Conservation (phyloP, 2,329 filamentous ascomycete species). For the Ophiocordyceps sinensis region DNA sequence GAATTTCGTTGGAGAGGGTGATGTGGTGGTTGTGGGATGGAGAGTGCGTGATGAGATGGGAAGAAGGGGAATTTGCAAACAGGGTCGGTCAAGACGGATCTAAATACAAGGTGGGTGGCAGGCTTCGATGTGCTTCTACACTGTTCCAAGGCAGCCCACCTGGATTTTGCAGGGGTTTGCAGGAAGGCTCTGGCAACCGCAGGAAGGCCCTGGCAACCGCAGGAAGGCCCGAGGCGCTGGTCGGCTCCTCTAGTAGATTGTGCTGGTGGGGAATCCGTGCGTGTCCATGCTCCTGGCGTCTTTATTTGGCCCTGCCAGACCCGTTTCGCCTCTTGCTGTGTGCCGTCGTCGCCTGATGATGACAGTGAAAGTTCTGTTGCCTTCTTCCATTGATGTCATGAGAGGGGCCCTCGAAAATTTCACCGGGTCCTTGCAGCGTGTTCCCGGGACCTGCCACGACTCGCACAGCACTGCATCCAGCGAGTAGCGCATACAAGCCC, state of each 20-base stretch:
- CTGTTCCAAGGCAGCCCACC: constrained; percentile 27
- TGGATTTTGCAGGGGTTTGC: constrained; percentile 17
- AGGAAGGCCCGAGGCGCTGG: constrained; percentile 4
- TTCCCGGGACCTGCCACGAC: constrained; percentile 6
- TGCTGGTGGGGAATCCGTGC: neutral
- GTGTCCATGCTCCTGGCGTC: neutral
- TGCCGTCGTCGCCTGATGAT: constrained; percentile 3
- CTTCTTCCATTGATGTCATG: constrained; percentile 13
- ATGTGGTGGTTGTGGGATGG: neutral
- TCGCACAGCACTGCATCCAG: no score
- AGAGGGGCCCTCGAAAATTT: constrained; percentile 12
- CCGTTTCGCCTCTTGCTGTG: neutral
- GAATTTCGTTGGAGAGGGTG: neutral
- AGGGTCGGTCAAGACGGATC: constrained; percentile 9
- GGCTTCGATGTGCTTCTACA: constrained; percentile 28
- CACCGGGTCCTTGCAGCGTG: constrained; percentile 12
- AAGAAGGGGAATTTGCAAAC: neutral
- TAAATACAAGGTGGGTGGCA: constrained; percentile 24
- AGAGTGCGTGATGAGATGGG: neutral
- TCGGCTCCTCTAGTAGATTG: neutral
- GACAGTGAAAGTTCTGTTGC: neutral
- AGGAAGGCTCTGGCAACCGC: constrained; percentile 19
- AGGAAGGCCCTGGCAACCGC: constrained; percentile 19
- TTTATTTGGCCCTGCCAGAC: neutral
- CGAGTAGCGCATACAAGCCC: no score